Conservation (phyloP, 2,329 filamentous ascomycete species). For the Malbranchea zuffiana region DNA sequence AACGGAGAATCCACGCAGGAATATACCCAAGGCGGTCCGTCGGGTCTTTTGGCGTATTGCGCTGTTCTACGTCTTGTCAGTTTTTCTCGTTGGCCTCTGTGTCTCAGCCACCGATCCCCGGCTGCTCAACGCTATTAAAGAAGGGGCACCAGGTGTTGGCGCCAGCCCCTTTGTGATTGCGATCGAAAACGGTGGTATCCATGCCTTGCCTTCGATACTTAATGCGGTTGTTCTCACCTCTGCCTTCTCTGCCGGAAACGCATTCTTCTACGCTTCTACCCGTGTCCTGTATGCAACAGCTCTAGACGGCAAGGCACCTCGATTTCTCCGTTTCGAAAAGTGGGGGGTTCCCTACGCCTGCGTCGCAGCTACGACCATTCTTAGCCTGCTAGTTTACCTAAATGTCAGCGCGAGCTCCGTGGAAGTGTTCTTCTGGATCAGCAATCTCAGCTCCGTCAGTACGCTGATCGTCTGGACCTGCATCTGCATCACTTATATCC, state of each 20-base stretch:
- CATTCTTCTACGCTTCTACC: constrained; percentile 28
- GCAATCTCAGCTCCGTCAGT: constrained; percentile 14
- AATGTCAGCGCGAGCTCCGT: constrained; percentile 11
- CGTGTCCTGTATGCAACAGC: constrained; percentile 31
- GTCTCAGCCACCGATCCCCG: constrained; percentile 28
- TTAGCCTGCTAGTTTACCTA: constrained; percentile 13
- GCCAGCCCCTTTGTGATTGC: constrained; percentile 46
- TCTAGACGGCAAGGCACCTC: constrained; percentile 29
- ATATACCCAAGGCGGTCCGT: constrained; percentile 33
- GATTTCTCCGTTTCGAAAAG: constrained; percentile 18
- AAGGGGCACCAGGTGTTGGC: constrained; percentile 27
- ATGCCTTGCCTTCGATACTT: constrained; percentile 28
- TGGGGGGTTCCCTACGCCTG: constrained; percentile 14
- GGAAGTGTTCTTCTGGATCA: constrained; percentile 16
- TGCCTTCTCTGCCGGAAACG: constrained; percentile 36
- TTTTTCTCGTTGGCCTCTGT: constrained; percentile 28
- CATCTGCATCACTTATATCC: constrained; percentile 46
- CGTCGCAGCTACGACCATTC: constrained; percentile 10
- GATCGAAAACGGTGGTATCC: constrained; percentile 37
- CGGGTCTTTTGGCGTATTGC: constrained; percentile 37
- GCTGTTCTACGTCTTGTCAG: constrained; percentile 32
- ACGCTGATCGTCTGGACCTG: constrained; percentile 13
- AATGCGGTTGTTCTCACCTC: constrained; percentile 33
- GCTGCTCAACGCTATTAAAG: constrained; percentile 24
- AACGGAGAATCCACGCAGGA: constrained; percentile 35